Evolutionary conservation across 176 grass and related monocot species (phyloP), one percentile per base, ranked within the genome.

Genomic region (Tillandsia fasciculata): DNA sequence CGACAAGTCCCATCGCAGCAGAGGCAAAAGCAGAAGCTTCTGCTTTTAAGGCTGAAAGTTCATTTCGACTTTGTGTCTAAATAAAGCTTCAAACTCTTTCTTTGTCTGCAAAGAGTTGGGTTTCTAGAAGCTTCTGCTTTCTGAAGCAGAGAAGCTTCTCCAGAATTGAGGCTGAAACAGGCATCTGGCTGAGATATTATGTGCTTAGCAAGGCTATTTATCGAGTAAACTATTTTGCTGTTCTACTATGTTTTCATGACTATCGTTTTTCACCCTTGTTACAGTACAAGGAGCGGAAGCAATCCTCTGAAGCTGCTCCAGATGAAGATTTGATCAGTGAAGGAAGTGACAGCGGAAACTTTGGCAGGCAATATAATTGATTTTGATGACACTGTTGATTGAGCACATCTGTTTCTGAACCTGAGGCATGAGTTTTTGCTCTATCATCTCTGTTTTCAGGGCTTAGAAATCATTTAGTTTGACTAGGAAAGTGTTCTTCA

Each of bases 381-480:
- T 59, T 17, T 59, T 59, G 56, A 22, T 15, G 56, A 59, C 33
- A 59, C 20, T 59, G 54, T 17, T 42, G 54, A 59, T 59, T 59
- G 56, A 59, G 56, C 56, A 59, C 56, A 59, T 59, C 56, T 42
- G 33, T 42, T 42, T 42, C 33, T 59, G 56, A 59, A 59, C 56
- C 56, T 18, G 56, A 23, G 18, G 56, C 56, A 59, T 18, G n/a
- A 59, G 56, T 59, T 59, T 59, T 59, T 59, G 56, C 20, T 59
- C 9, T 14, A 59, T 59, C 56, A 7, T 59, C 56, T 59, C n/a
- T 59, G 56, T 20, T 59, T 59, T 59, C 20, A 59, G 56, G 20
- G 56, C 56, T 9, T 59, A 59, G 56, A 59, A 42, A 42, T 42
- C 33, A 42, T 59, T 20, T 23, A 59, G 56, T 59, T 59, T 42